These are phyloP conservation scores for Phytopythium helicoides DNA, from an alignment of 352 stramenopile species.

Conservation along the genomic window DNA sequence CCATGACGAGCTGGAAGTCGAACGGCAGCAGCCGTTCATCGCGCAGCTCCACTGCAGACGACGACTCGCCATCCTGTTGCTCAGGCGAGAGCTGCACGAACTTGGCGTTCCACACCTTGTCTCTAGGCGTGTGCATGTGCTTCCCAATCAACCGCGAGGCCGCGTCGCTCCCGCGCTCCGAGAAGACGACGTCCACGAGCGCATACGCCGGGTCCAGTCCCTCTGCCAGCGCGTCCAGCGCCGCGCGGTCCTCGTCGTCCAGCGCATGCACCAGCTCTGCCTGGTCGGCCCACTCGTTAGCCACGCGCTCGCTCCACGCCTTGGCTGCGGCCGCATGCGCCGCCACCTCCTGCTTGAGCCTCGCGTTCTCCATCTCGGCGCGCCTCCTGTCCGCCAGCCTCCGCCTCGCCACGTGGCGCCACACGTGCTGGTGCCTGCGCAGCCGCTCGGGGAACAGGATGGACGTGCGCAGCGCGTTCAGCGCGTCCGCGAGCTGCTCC, in stretches of 20 bases:
- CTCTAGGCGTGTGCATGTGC: too few species aligned
- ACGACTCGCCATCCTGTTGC: neutral
- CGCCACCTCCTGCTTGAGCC: conserved; percentile 11
- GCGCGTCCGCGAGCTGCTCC: conserved; percentile 13
- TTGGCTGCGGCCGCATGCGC: conserved; percentile 6
- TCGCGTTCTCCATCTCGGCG: conserved; percentile 20
- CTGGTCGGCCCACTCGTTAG: neutral
- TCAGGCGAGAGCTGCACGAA: neutral
- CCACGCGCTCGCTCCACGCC: conserved; percentile 4
- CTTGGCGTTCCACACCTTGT: conserved; percentile 4
- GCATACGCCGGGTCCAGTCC: conserved; percentile 21
- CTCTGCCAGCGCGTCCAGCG: conserved; percentile 20
- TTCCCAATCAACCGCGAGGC: neutral
- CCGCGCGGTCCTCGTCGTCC: conserved; percentile 18
- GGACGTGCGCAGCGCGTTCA: conserved; percentile 10
- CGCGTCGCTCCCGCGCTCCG: conserved; percentile 9
- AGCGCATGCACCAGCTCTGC: conserved; percentile 10
- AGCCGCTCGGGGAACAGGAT: neutral
- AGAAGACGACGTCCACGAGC: conserved; percentile 17
- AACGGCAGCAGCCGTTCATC: conserved; percentile 26
- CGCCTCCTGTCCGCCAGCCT: conserved; percentile 13
- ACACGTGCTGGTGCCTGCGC: conserved; percentile 10
- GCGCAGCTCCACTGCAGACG: conserved; percentile 12
- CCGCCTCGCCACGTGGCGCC: conserved; percentile 23
- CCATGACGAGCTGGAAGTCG: conserved; percentile 21